Base-by-base conservation (phyloP, 2,329 filamentous ascomycete species). In the Venturia effusa region DNA sequence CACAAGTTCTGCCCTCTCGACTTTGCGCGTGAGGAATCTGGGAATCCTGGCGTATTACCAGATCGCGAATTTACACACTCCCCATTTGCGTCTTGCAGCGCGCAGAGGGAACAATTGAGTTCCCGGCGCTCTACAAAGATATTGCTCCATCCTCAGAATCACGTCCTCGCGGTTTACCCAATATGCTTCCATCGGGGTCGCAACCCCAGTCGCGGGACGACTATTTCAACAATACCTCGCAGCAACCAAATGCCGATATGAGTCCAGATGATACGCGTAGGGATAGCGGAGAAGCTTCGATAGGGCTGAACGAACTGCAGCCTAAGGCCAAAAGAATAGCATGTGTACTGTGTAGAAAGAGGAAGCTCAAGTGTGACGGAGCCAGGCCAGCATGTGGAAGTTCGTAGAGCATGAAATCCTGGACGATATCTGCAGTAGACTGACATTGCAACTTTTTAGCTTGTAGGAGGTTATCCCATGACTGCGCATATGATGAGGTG, bases 281-380 rank as follows among this genome's bases (percentile, higher is more conserved):
- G 27, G 66, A 67, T 30, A 62, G 67, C 64, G 74, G 74, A 64
- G 71, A 76, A 51, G 74, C 75, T 66, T 81, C 83, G 68, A 85
- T 86, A 67, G 80, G 90, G 27, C 87, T 89, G 51, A 71, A 71
- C 64, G 71, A 70, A 39, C 70, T 71, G 45, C 66, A 74, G 4
- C 73, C 74, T 13, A 80, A 79, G 67, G 70, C 74, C n/a, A 97
- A 97, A 80, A 85, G 93, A 69, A 89, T 97, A 70, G 94, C 94
- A 43, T 99, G 94, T 74, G 90, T 96, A 72, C 87, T 97, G 67
- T 99, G 94, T 74, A 83, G 93, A 70, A 94, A 92, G 77, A 84
- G 93, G 73, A 97, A 97, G 78, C 80, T 97, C 68, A 88, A 89
- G 76, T 97, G 92, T 75, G 92, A 97, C 74, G 92, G 92, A 43